Evolutionary conservation across 768 basidiomycete genomes (phyloP), one percentile per base, ranked within the genome.

Genomic region (Lyophyllum atratum): DNA sequence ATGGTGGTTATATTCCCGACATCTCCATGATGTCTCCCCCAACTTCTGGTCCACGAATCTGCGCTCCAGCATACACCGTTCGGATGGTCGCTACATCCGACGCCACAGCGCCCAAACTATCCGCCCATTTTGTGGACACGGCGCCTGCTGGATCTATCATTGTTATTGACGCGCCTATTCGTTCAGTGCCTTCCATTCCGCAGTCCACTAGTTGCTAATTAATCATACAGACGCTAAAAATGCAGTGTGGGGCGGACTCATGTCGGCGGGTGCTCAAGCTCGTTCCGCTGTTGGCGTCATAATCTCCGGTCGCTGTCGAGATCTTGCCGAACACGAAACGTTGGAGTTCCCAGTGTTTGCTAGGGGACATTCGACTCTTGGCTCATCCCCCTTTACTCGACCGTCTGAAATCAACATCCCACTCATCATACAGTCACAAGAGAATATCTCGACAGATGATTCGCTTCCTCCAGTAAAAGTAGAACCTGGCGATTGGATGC

Each of bases 231-330:
- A 85, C 54, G 75, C 79, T 25, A 89, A 88, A 71, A 89, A 86
- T 63, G 92, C 93, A 4, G 90, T 93, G 6, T 96, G 94, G 94
- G 93, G 94, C 22, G 93, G 94, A 19, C 83, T 93, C 48, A 93
- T 94, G 93, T 86, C 92, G 11, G 90, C 91, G 0, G 92, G 92
- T 21, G 93, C 93, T 1, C 82, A 85, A 66, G 81, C 84, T 12
- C 85, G 87, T 54, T 81, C 81, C 19, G 86, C 85, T 12, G 74
- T 76, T 22, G 94, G 92, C 11, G 92, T 89, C 45, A 76, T 96
- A 40, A 88, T 96, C 57, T 90, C 88, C 43, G 92, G 92, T 10
- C 84, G 92, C 15, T 92, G 90, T 72, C 82, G 95, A 65, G 95
- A 98, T 72, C 69, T 94, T 12, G 78, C 80, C 5, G 95, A 96